Base-by-base conservation (phyloP, 2,329 filamentous ascomycete genomes). In the Ceratocystiopsis minuta region DNA sequence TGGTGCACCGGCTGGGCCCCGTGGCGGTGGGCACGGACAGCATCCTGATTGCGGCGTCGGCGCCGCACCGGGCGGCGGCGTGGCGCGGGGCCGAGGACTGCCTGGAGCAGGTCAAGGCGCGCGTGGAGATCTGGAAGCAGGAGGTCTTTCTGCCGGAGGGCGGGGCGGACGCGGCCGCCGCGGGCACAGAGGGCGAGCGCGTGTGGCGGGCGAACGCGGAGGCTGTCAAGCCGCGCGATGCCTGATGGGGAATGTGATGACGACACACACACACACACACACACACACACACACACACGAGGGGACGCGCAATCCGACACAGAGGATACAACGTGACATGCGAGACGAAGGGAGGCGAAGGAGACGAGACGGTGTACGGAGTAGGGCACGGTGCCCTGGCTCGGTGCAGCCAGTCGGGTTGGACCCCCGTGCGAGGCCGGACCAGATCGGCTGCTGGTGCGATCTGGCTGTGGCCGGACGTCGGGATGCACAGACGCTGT, bases 21-120 rank as follows among this genome's bases (percentile, higher is more conserved):
- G 88, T 95, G 15, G 83, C 84, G 3, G 78, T 96, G 43, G 80
- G 78, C n/a, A 84, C 95, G 60, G 87, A 95, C 62, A 93, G 84
- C 55, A 88, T 98, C 46, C 63, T 92, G 43, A 86, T 96, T 52
- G 82, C 84, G 1, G 81, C 95, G 4, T 86, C 82, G 36, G 71
- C 83, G 24, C 75, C 81, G 33, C 90, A 96, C 62, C 68, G 90
- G 9, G 72, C 80, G 51, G 82, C 80, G 14, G 87, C 84, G 6
- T 98, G 88, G 88, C 63, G 65, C 51, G 88, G 81, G 0, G 88
- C 83, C 0, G 88, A 96, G 63, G 84, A 92, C 61, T 81, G 86
- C 32, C 62, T 96, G 45, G 88, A 96, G 63, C 65, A 74, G 56
- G 85, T 83, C 54, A 98, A 96, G 64, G 73, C 72, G 43, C 75